Percentiles rank a stretch among this genome's conserved stretches.
These are phyloP conservation scores for Cerioporus squamosus DNA, from an alignment of 1,284 basidiomycete genomes.

Conservation along the genomic window DNA sequence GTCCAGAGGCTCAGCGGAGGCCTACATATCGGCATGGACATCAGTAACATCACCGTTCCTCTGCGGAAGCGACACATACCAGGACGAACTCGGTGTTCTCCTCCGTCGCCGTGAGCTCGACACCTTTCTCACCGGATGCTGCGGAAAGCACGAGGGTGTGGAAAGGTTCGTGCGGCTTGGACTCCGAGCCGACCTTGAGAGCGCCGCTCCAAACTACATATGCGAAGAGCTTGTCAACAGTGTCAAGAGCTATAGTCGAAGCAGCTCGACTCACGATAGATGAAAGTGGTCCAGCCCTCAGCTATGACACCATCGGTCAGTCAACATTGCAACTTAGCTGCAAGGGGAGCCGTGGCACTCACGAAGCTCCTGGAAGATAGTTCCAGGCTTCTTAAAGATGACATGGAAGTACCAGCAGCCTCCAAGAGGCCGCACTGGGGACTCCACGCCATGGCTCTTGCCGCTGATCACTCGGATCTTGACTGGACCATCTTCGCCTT, in stretches of 20 bases:
- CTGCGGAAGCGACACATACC: slow-evolving; percentile 41
- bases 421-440: slow-evolving; percentile 87
- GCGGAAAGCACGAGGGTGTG: slow-evolving; percentile 82
- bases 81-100: slow-evolving; percentile 75
- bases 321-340: no score
- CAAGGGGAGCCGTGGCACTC: slow-evolving; percentile 36
- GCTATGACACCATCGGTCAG: slow-evolving; percentile 45
- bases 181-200: slow-evolving; percentile 62
- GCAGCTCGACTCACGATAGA: slow-evolving; percentile 63
- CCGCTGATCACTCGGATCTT: slow-evolving; percentile 90
- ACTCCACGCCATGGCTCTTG: slow-evolving; percentile 83
- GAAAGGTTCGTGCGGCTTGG: slow-evolving; percentile 57
- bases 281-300: slow-evolving; percentile 79
- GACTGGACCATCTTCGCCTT: slow-evolving; percentile 71
- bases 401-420: slow-evolving; percentile 95
- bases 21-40: slow-evolving; percentile 37
- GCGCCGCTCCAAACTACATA: slow-evolving; percentile 77
- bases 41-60: no score
- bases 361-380: slow-evolving; percentile 87
- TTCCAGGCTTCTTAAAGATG: slow-evolving; percentile 67
- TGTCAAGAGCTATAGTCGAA: not conserved
- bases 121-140: slow-evolving; percentile 59
- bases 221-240: slow-evolving; percentile 3
- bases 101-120: slow-evolving; percentile 57
- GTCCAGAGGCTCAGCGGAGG: slow-evolving; percentile 89